Evolutionary conservation across 179 eudicot genomes (phyloP).

Genomic region (Beta lomatogona): DNA sequence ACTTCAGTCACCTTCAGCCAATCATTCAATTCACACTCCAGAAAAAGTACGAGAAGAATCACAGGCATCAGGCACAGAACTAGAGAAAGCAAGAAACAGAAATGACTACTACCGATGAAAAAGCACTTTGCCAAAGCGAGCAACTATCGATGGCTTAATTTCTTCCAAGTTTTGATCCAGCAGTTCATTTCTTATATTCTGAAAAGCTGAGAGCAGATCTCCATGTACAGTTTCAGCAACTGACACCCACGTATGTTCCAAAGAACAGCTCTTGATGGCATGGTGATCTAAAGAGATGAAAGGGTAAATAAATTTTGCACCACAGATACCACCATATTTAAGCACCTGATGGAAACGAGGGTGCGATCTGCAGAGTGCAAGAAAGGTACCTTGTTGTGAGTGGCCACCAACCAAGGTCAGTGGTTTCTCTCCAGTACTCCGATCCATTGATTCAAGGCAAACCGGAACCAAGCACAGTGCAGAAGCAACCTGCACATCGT

Average conservation of each 20-base stretch:
- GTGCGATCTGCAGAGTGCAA: neutral
- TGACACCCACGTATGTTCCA: conserved; percentile 20
- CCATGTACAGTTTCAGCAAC: conserved; percentile 20
- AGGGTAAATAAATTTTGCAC: neutral
- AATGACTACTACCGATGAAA: conserved; percentile 12
- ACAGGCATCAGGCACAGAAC: neutral
- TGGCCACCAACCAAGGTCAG: conserved; percentile 3
- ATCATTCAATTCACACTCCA: neutral
- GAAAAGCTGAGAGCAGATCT: conserved; percentile 25
- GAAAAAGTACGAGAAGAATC: neutral
- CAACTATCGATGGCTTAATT: conserved; percentile 15
- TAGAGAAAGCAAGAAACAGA: neutral
- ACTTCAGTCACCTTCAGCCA: neutral
- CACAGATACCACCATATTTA: no score
- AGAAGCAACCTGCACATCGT: conserved; percentile 20
- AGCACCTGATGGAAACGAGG: no score
- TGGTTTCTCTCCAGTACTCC: conserved; percentile 13
- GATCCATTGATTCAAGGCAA: neutral
- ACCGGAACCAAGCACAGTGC: conserved; percentile 22
- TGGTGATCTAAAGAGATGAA: neutral
- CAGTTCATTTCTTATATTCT: conserved; percentile 19
- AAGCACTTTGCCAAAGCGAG: conserved; percentile 35
- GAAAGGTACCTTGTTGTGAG: conserved; percentile 20
- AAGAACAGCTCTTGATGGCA: conserved; percentile 5
- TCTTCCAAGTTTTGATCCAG: conserved; percentile 5